These are phyloP conservation scores for Acanthamoeba culbertsoni DNA, from an alignment of 208 protist species.

Conservation along the genomic window DNA sequence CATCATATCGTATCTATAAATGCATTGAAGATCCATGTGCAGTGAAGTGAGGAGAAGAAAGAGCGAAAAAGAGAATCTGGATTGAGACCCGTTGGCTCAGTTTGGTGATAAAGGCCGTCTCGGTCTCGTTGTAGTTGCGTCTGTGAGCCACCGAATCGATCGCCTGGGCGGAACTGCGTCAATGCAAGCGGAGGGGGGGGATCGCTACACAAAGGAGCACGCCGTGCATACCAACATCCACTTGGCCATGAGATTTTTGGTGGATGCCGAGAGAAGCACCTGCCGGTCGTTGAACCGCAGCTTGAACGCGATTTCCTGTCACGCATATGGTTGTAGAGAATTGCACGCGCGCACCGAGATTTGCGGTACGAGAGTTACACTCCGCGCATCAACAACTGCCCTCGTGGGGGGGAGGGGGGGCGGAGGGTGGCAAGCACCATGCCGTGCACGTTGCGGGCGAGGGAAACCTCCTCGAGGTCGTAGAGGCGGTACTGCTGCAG, in stretches of 20 bases:
- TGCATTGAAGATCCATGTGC: no score
- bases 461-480: background rate
- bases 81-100: background rate
- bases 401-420: background rate
- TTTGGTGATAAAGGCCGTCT: background rate
- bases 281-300: background rate
- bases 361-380: no score
- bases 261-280: background rate
- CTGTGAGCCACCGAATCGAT: background rate
- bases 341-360: background rate
- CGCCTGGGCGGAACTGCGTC: background rate
- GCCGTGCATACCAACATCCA: conserved; percentile 1
- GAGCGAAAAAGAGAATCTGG: background rate
- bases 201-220: no score
- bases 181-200: background rate
- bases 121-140: conserved; percentile 18
- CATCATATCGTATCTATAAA: no score
- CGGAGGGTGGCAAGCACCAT: background rate
- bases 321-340: background rate
- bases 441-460: background rate
- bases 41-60: no score
- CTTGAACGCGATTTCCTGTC: background rate
- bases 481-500: conserved; percentile 6
- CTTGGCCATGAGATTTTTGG: conserved; percentile 3
- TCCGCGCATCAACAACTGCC: no score